A percentile compares a stretch with the other conserved stretches of the same genome.
Evolutionary conservation across 768 basidiomycete species (phyloP).

Genomic region (Suillus lakei): DNA sequence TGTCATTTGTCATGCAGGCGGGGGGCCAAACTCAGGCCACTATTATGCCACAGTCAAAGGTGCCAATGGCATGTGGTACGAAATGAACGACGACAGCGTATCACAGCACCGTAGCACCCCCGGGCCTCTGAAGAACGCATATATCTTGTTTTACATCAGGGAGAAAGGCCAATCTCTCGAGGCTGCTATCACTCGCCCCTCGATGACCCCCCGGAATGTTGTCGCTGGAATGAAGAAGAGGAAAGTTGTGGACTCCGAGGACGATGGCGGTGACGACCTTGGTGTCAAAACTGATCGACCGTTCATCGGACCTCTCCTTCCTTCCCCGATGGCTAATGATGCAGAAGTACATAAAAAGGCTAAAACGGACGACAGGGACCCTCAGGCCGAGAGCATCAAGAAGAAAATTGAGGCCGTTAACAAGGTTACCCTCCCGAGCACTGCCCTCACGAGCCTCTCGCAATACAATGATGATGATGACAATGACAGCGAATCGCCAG

Average conservation of each 20-base stretch:
- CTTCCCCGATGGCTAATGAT: constrained; percentile 45
- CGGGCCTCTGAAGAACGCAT: constrained; percentile 77
- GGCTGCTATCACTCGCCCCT: constrained; percentile 50
- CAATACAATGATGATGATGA: constrained; percentile 49
- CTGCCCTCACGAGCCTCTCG: constrained; percentile 42
- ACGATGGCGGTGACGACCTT: constrained; percentile 51
- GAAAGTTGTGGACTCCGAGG: constrained; percentile 55
- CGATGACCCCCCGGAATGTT: constrained; percentile 42
- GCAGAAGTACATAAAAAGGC: constrained; percentile 11
- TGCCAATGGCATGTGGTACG: constrained; percentile 74
- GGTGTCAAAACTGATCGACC: constrained; percentile 53
- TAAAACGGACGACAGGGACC: constrained; percentile 45
- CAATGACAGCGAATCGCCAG: constrained; percentile 31
- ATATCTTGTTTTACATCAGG: constrained; percentile 90
- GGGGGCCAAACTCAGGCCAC: constrained; percentile 94
- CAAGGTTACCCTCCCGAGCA: constrained; percentile 28
- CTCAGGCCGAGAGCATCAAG: constrained; percentile 56
- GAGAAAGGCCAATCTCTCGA: constrained; percentile 78
- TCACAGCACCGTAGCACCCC: constrained; percentile 48
- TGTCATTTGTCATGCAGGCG: constrained; percentile 91
- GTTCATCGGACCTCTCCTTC: constrained; percentile 72
- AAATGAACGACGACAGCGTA: constrained; percentile 93
- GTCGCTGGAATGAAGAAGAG: constrained; percentile 53
- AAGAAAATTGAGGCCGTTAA: constrained; percentile 54
- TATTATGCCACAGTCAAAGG: constrained; percentile 88